Evolutionary conservation across 495 filamentous ascomycete genomes (phyloP).

Genomic region (Pseudotulostoma volvatum): DNA sequence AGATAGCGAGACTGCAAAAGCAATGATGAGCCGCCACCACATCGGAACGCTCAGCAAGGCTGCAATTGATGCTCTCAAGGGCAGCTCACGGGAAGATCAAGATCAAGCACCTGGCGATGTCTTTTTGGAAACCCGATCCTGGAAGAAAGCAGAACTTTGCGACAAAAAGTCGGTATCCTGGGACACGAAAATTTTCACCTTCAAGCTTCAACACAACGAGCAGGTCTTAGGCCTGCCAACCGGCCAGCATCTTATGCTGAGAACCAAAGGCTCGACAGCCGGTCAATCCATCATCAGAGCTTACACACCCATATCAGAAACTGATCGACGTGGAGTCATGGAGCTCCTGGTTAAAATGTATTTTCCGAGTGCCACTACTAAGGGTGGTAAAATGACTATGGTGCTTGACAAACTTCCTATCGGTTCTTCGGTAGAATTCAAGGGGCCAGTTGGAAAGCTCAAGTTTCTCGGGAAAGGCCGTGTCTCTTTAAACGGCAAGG

Average conservation of each 20-base stretch:
- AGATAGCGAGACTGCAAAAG: constrained; percentile 87
- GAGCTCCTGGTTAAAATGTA: constrained; percentile 81
- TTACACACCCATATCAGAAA: constrained; percentile 75
- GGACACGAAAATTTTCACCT: constrained; percentile 74
- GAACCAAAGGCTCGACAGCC: constrained; percentile 47
- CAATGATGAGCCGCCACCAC: constrained; percentile 82
- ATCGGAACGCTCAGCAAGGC: constrained; percentile 57
- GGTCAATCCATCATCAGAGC: constrained; percentile 62
- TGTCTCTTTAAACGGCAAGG: constrained; percentile 43
- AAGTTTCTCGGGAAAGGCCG: constrained; percentile 55
- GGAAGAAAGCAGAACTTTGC: constrained; percentile 52
- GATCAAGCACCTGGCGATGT: constrained; percentile 19
- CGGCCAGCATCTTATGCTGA: constrained; percentile 83
- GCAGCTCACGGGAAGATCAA: constrained; percentile 7
- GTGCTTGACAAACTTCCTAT: constrained; percentile 58
- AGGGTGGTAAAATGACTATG: constrained; percentile 74
- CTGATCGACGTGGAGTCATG: constrained; percentile 40
- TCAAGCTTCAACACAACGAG: constrained; percentile 54
- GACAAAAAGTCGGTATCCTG: constrained; percentile 51
- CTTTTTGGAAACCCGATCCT: constrained; percentile 57
- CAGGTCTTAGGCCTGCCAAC: constrained; percentile 67
- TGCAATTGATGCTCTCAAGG: constrained; percentile 35
- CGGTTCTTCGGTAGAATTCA: constrained; percentile 64
- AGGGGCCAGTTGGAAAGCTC: constrained; percentile 82
- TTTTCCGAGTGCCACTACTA: constrained; percentile 37